Evolutionary conservation across 2,329 filamentous ascomycete genomes (phyloP).

Genomic region (Curvularia eragrostidis): DNA sequence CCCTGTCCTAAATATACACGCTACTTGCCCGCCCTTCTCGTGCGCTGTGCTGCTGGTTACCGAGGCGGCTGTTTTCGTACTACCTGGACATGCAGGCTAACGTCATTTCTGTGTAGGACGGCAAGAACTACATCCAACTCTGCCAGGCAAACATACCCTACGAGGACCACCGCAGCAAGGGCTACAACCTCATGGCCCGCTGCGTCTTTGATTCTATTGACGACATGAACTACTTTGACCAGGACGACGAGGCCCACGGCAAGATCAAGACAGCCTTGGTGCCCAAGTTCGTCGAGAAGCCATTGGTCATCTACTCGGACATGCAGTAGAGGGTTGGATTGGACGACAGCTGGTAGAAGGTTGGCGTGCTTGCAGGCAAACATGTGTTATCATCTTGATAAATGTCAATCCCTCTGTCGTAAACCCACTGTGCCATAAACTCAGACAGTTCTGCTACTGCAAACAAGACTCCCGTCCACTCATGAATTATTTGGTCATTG

Average conservation of each 20-base stretch:
- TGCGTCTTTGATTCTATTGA: conserved; percentile 69
- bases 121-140: conserved; percentile 72
- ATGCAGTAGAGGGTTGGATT: conserved; percentile 21
- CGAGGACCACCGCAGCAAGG: conserved; percentile 67
- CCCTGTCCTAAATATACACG: conserved; percentile 6
- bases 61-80: conserved; percentile 7
- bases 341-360: not conserved
- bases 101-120: conserved; percentile 59
- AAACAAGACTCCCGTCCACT: not conserved
- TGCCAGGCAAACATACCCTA: conserved; percentile 62
- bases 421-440: not conserved
- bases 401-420: not conserved
- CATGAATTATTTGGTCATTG: not conserved
- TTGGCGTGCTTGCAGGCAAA: not conserved
- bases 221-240: conserved; percentile 75
- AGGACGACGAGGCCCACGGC: conserved; percentile 62
- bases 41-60: not conserved
- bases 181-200: conserved; percentile 69
- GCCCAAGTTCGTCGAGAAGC: conserved; percentile 35
- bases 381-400: not conserved
- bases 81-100: conserved; percentile 15
- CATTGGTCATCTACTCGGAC: conserved; percentile 36
- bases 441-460: not conserved
- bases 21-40: not conserved
- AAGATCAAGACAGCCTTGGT: conserved; percentile 53